phyloP scores from a whole-genome alignment of 1,139 yeast species.

The Diutina sp. region DNA sequence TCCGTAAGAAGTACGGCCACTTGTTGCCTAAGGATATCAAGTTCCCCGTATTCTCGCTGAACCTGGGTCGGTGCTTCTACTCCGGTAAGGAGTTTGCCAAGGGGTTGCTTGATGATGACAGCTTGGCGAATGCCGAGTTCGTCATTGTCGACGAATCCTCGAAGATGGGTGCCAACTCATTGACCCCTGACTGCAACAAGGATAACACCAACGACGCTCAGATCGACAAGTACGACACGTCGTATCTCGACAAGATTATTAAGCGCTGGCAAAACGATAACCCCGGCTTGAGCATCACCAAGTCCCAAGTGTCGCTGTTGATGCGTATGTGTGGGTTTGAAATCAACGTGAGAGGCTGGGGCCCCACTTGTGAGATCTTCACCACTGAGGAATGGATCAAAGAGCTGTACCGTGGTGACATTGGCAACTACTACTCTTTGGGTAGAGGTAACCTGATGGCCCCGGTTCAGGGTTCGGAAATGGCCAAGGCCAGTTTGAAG shows the following conservation, averaged over 20 bases:
- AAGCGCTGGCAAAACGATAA: conserved; percentile 9
- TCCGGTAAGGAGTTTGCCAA: conserved; percentile 41
- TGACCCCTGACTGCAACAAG: conserved; percentile 18
- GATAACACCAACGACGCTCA: conserved; percentile 8
- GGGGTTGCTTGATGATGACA: conserved; percentile 29
- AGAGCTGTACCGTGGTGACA: conserved; percentile 31
- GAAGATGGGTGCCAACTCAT: conserved; percentile 16
- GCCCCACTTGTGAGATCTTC: conserved; percentile 38
- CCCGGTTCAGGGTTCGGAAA: conserved; percentile 20
- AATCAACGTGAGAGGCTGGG: conserved; percentile 32
- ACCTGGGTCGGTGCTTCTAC: conserved; percentile 24
- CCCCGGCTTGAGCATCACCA: conserved; percentile 8
- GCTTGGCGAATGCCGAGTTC: conserved; percentile 34
- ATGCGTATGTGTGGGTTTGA: conserved; percentile 34
- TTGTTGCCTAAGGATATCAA: conserved; percentile 11
- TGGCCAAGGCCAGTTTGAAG: neutral
- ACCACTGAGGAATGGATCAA: conserved; percentile 34
- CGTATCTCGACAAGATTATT: conserved; percentile 22
- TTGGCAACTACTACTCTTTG: conserved; percentile 31
- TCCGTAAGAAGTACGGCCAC: conserved; percentile 19
- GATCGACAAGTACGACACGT: conserved; percentile 10
- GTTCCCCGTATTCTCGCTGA: conserved; percentile 22
- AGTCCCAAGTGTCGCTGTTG: conserved; percentile 26
- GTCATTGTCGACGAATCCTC: conserved; percentile 23
- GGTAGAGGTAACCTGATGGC: conserved; percentile 39